These are phyloP conservation scores for Petunia hybrid DNA, from an alignment of 305 asterid genomes.

Conservation along the genomic window DNA sequence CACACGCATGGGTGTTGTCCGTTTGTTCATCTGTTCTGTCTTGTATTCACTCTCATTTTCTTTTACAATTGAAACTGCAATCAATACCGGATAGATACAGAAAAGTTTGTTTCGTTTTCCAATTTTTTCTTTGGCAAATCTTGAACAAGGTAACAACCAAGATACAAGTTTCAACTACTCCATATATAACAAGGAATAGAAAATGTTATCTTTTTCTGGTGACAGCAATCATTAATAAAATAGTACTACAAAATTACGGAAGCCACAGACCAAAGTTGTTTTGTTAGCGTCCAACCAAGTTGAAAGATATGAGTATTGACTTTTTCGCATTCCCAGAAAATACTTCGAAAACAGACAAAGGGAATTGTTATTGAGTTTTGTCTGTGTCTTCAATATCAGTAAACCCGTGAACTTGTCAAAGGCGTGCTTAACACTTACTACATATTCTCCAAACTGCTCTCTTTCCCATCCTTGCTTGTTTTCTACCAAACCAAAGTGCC, in stretches of 20 bases:
- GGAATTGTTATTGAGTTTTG: constrained; percentile 13
- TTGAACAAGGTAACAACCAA: not conserved
- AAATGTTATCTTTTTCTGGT: not conserved
- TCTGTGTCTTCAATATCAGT: not conserved
- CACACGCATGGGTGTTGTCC: not conserved
- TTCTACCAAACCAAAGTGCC: too few relatives aligned
- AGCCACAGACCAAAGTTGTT: not conserved
- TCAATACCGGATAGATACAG: not conserved
- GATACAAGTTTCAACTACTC: constrained; percentile 22
- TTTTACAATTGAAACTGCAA: not conserved
- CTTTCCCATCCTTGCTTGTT: not conserved
- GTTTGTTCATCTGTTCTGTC: not conserved
- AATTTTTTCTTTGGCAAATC: not conserved
- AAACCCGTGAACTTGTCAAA: constrained; percentile 20
- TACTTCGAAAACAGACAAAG: not conserved
- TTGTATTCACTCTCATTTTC: not conserved
- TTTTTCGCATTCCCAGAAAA: not conserved
- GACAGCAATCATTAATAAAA: not conserved
- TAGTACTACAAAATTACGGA: not conserved
- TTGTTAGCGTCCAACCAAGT: not conserved
- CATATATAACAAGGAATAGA: not conserved
- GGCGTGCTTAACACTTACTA: not conserved
- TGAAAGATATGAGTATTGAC: not conserved
- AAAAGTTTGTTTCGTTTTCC: not conserved
- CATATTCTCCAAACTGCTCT: not conserved